A percentile compares a stretch with the other conserved stretches of the same genome.
These are phyloP conservation scores for Cladosporium austrohemisphaericum DNA, from an alignment of 2,329 filamentous ascomycete species.

Conservation along the genomic window DNA sequence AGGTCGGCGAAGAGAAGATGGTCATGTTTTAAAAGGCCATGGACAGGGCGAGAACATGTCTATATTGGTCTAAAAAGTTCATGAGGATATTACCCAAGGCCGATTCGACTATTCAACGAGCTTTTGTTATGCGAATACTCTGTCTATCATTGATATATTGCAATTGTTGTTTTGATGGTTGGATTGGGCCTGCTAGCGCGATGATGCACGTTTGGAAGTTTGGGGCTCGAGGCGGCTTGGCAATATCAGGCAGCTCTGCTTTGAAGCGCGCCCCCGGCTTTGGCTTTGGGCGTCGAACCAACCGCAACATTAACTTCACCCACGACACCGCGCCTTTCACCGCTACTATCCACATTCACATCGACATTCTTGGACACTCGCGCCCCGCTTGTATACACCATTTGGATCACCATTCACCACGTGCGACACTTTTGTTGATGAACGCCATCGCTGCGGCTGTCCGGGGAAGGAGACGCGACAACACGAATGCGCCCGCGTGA, in stretches of 20 bases:
- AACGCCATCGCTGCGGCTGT: background rate
- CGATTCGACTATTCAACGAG: background rate
- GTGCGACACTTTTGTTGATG: slow-evolving; percentile 6
- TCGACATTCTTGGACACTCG: background rate
- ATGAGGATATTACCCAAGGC: too few species aligned
- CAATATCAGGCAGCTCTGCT: too few species aligned
- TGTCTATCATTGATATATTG: background rate
- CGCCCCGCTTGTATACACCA: background rate
- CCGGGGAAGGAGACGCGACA: slow-evolving; percentile 6
- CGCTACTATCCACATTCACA: slow-evolving; percentile 1
- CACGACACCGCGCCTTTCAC: background rate
- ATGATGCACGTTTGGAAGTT: background rate
- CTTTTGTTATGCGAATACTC: background rate
- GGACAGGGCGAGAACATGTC: background rate
- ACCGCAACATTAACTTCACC: background rate
- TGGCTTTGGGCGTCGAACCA: too few species aligned
- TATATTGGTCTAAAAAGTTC: background rate
- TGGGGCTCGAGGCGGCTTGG: background rate
- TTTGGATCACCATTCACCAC: background rate
- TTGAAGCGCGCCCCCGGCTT: too few species aligned
- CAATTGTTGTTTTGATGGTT: background rate
- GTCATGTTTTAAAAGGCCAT: background rate
- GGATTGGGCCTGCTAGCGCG: background rate
- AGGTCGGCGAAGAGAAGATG: background rate
- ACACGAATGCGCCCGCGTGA: slow-evolving; percentile 5